Evolutionary conservation across 345 rosid genomes (phyloP), one percentile per base, ranked within the genome.

Genomic region (Euphorbia peplus): DNA sequence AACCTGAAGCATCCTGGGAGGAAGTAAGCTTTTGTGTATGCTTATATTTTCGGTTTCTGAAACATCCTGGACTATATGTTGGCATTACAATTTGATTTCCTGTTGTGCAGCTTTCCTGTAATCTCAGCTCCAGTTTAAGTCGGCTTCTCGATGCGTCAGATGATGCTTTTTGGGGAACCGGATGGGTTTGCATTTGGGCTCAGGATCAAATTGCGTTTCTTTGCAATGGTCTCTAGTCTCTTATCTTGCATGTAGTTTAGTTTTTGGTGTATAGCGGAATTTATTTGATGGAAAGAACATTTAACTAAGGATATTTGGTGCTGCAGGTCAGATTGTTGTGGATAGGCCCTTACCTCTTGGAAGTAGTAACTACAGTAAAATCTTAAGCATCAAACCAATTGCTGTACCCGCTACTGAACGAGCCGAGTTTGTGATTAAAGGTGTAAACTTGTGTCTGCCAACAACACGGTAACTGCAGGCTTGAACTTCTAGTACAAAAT

Each of bases 121-220:
- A 86, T 82, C 84, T 95, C 64, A 81, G 84, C 76, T 85, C 82
- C 79, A 86, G 90, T 70, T 79, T 95, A 87, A 85, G 81, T 76
- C 87, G 88, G 81, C 97, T 95, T 75, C 79, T 92, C 60, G 86
- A 87, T 76, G 80, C 76, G 65, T 83, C 98, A 5, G 85, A 88
- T 75, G 89, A 87, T 75, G 65, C 82, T 65, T 87, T 95, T 78
- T 95, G 99, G 99, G 86, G 82, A 70, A 72, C 72, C 77, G 99
- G 99, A 68, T 95, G 98, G 99, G 79, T 87, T 74, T 90, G 82
- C 73, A 61, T 86, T 24, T 80, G 87, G 76, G 83, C 85, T 78
- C 93, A 87, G 64, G 85, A 90, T 78, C 98, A 90, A 76, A 78
- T 92, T 76, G 97, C 98, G 60, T 85, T 95, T 72, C 75, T 85